phyloP scores from a whole-genome alignment of 208 protist species.

The Leishmania major region DNA sequence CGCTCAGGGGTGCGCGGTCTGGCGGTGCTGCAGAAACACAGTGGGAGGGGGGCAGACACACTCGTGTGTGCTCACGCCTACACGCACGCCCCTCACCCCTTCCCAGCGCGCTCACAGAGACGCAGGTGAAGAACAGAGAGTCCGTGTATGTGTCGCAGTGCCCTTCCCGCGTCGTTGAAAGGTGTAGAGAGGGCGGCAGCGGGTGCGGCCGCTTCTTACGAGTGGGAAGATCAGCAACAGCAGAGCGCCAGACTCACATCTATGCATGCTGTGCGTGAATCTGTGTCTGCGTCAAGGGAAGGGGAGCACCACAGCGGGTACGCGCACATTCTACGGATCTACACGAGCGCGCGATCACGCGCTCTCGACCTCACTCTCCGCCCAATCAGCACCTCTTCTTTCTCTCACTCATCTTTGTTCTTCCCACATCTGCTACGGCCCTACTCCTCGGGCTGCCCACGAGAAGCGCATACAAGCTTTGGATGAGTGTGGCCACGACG shows the following conservation, averaged over 20 bases:
- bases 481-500: neutral
- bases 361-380: neutral
- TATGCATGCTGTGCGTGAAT: neutral
- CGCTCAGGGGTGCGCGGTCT: neutral
- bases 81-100: neutral
- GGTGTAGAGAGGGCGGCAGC: neutral
- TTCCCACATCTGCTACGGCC: neutral
- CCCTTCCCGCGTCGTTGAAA: neutral
- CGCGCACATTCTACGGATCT: neutral
- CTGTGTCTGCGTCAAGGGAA: neutral
- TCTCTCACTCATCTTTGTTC: neutral
- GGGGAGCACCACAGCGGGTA: neutral
- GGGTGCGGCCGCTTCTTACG: neutral
- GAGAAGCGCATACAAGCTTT: neutral
- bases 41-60: neutral
- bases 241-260: neutral
- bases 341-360: neutral
- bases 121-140: neutral
- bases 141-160: slow-evolving; percentile 10
- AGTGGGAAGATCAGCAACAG: neutral
- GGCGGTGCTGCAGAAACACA: neutral
- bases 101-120: neutral
- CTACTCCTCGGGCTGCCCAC: neutral
- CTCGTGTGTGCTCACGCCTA: neutral
- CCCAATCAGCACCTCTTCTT: neutral